Evolutionary conservation across 2,329 filamentous ascomycete species (phyloP).

Genomic region (Penicillium sp.): DNA sequence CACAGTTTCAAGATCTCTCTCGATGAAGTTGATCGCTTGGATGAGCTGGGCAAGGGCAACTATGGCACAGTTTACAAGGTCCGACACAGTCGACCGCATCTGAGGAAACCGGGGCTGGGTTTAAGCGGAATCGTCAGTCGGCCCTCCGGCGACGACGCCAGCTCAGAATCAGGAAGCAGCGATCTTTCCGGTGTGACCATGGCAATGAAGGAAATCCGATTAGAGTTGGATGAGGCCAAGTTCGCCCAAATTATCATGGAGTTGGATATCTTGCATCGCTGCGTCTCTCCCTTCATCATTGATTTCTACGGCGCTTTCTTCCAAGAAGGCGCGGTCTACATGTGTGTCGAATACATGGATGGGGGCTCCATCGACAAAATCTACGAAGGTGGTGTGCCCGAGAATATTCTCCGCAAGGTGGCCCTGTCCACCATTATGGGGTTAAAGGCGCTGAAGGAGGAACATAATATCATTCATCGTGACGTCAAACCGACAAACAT

Average conservation of each 20-base stretch:
- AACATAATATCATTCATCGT: conserved; percentile 98
- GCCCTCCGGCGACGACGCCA: conserved; percentile 20
- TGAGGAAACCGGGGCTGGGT: conserved; percentile 57
- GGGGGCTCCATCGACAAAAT: conserved; percentile 96
- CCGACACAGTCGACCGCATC: conserved; percentile 67
- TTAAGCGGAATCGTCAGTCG: conserved; percentile 55
- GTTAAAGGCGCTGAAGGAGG: conserved; percentile 87
- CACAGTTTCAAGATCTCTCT: conserved; percentile 89
- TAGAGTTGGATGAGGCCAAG: conserved; percentile 94
- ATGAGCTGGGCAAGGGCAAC: conserved; percentile 94
- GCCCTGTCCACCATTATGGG: conserved; percentile 85
- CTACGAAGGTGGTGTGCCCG: conserved; percentile 84
- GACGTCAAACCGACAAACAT: conserved; percentile 99
- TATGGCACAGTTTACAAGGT: conserved; percentile 98
- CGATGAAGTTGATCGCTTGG: conserved; percentile 87
- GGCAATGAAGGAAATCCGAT: conserved; percentile 98
- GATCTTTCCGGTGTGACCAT: conserved; percentile 65
- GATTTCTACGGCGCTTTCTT: conserved; percentile 99
- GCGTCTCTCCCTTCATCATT: conserved; percentile 91
- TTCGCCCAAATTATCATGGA: conserved; percentile 98
- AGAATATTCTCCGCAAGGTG: conserved; percentile 82
- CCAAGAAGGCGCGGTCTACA: conserved; percentile 97
- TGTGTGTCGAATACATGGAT: conserved; percentile 99
- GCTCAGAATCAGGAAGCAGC: conserved; percentile 13
- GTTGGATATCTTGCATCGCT: conserved; percentile 90